Conservation (phyloP, 208 protist species). For the Wallacemonas sp. region DNA sequence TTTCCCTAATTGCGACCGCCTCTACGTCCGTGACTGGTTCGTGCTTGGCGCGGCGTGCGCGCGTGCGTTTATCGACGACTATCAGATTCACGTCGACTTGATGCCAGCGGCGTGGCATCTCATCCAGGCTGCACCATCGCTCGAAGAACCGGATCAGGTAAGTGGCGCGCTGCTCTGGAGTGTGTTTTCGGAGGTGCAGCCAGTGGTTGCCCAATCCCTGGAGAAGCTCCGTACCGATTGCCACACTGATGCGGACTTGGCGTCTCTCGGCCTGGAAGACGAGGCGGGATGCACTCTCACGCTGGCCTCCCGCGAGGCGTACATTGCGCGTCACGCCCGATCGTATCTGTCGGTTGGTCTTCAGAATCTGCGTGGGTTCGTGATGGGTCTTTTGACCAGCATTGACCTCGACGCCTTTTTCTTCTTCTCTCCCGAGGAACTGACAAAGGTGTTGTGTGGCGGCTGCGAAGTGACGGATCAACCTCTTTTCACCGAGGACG, state of each 20-base stretch:
- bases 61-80: conserved; percentile 79
- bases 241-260: conserved; percentile 38
- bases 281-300: conserved; percentile 38
- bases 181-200: conserved; percentile 53
- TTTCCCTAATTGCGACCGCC: conserved; percentile 54
- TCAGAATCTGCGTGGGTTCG: conserved; percentile 28
- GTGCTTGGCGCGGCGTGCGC: conserved; percentile 69
- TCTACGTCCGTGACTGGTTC: conserved; percentile 62
- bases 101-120: conserved; percentile 57
- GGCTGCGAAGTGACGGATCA: conserved; percentile 15
- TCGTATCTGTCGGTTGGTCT: not conserved
- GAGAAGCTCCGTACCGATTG: conserved; percentile 28
- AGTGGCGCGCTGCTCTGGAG: conserved; percentile 4
- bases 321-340: conserved; percentile 18
- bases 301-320: conserved; percentile 26
- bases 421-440: conserved; percentile 53
- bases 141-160: not conserved
- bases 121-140: conserved; percentile 13
- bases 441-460: conserved; percentile 59
- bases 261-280: conserved; percentile 54
- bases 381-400: conserved; percentile 51
- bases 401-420: conserved; percentile 65
- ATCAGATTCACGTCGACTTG: conserved; percentile 60
- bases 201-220: conserved; percentile 48
- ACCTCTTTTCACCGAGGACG: conserved; percentile 66